Evolutionary conservation across 108 stramenopile species (phyloP).

Genomic region (Skeletonema grethae): DNA sequence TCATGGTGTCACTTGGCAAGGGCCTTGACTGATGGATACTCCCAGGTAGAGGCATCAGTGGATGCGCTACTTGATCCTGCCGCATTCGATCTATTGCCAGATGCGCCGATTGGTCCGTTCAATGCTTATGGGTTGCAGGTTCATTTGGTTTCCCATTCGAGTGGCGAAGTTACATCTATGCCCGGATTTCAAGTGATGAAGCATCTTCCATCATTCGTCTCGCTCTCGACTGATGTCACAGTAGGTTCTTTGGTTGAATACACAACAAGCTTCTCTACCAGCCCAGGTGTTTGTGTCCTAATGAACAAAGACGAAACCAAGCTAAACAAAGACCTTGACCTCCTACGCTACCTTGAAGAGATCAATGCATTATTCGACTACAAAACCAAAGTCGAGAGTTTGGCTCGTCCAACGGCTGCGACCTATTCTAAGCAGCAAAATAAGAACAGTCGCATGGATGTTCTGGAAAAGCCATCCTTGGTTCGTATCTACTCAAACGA

Average conservation of each 20-base stretch:
- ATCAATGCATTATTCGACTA: slow-evolving; percentile 73
- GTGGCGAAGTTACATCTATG: slow-evolving; percentile 57
- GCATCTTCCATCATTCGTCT: slow-evolving; percentile 59
- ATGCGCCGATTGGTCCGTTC: slow-evolving; percentile 75
- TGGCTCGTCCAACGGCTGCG: slow-evolving; percentile 57
- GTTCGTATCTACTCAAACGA: slow-evolving; percentile 67
- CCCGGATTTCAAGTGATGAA: slow-evolving; percentile 72
- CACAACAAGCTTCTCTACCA: slow-evolving; percentile 61
- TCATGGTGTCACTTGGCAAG: slow-evolving; percentile 49
- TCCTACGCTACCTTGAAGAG: slow-evolving; percentile 66
- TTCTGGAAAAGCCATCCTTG: slow-evolving; percentile 61
- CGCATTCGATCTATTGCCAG: slow-evolving; percentile 58
- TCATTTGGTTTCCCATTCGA: slow-evolving; percentile 67
- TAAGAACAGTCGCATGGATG: slow-evolving; percentile 31
- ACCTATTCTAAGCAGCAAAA: slow-evolving; percentile 26
- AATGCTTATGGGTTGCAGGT: slow-evolving; percentile 87
- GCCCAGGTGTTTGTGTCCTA: slow-evolving; percentile 68
- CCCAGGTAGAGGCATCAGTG: slow-evolving; percentile 64
- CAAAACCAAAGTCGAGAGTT: slow-evolving; percentile 53
- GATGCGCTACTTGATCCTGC: slow-evolving; percentile 73
- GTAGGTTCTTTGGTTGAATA: slow-evolving; percentile 59
- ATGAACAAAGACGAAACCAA: slow-evolving; percentile 60
- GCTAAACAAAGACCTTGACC: slow-evolving; percentile 59
- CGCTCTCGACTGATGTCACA: slow-evolving; percentile 48
- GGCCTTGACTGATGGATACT: slow-evolving; percentile 43